These are phyloP conservation scores for Terfezia claveryi DNA, from an alignment of 495 filamentous ascomycete species.

Conservation along the genomic window DNA sequence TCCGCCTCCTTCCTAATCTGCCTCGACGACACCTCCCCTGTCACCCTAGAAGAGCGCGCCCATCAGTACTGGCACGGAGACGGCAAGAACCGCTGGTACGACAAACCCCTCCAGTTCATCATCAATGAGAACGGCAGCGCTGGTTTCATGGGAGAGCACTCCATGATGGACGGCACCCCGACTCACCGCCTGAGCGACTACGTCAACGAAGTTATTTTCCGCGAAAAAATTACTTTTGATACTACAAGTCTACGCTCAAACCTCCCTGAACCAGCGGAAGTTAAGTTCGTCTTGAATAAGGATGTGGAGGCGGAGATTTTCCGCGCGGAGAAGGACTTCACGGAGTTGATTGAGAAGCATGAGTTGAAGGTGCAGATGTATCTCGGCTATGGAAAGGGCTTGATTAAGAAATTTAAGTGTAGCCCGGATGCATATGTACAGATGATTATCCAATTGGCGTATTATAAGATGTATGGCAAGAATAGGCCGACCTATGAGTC, in stretches of 20 bases:
- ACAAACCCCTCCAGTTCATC: conserved; percentile 96
- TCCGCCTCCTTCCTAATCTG: conserved; percentile 81
- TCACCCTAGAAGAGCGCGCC: conserved; percentile 88
- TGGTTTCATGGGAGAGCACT: conserved; percentile 96
- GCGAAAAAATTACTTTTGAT: conserved; percentile 73
- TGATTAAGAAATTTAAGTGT: conserved; percentile 99
- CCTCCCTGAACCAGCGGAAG: conserved; percentile 53
- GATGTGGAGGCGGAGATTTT: conserved; percentile 53
- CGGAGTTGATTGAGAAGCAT: conserved; percentile 57
- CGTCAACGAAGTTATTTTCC: conserved; percentile 69
- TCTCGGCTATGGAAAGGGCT: conserved; percentile 91
- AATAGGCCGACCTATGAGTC: conserved; percentile 97
- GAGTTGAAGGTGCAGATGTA: conserved; percentile 85
- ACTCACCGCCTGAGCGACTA: conserved; percentile 93
- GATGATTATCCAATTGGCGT: conserved; percentile 96
- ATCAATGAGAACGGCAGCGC: conserved; percentile 95
- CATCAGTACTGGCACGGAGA: conserved; percentile 97
- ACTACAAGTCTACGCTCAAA: conserved; percentile 52
- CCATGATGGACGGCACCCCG: conserved; percentile 99
- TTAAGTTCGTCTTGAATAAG: conserved; percentile 57
- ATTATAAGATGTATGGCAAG: conserved; percentile 94
- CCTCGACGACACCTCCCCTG: conserved; percentile 75
- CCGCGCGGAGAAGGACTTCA: conserved; percentile 52
- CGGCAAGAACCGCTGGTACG: conserved; percentile 88
- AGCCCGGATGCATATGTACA: conserved; percentile 95